These are phyloP conservation scores for Scheffersomyces ergatensis DNA, from an alignment of 805 yeast genomes.

Conservation along the genomic window DNA sequence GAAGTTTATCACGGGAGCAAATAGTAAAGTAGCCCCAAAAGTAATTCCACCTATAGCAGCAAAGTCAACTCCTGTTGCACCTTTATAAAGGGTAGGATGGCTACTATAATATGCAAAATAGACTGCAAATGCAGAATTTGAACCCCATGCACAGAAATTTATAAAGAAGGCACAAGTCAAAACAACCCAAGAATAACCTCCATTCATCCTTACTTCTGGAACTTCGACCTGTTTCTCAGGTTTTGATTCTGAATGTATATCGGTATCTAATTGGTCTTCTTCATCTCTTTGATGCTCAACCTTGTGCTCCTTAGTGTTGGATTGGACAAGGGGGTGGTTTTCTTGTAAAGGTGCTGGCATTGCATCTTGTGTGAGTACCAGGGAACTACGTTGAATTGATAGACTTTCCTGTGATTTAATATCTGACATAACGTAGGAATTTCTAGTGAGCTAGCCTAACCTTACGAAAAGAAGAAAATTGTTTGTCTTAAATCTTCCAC, in stretches of 20 bases:
- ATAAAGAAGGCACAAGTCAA: neutral
- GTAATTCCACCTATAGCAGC: slow-evolving; percentile 65
- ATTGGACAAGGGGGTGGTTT: too few relatives aligned
- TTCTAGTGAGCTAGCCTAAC: too few relatives aligned
- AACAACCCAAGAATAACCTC: slow-evolving; percentile 12
- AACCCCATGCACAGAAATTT: neutral
- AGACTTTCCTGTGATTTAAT: too few relatives aligned
- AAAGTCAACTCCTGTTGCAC: slow-evolving; percentile 52
- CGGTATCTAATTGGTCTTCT: neutral
- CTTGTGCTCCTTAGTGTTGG: too few relatives aligned
- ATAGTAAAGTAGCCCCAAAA: slow-evolving; percentile 45
- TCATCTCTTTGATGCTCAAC: neutral
- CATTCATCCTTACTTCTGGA: slow-evolving; percentile 31
- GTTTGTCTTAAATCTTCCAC: too few relatives aligned
- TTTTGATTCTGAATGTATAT: too few relatives aligned
- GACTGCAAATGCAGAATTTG: slow-evolving; percentile 33
- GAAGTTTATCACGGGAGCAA: slow-evolving; percentile 48
- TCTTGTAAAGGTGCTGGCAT: too few relatives aligned
- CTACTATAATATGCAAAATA: slow-evolving; percentile 53
- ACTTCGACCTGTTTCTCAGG: neutral
- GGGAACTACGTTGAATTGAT: too few relatives aligned
- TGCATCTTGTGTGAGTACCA: too few relatives aligned
- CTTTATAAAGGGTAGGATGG: slow-evolving; percentile 43
- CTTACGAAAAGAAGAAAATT: too few relatives aligned
- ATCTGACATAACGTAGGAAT: too few relatives aligned